phyloP scores from a whole-genome alignment of 192 early-diverging fungal genomes.

The Backusella sp. region DNA sequence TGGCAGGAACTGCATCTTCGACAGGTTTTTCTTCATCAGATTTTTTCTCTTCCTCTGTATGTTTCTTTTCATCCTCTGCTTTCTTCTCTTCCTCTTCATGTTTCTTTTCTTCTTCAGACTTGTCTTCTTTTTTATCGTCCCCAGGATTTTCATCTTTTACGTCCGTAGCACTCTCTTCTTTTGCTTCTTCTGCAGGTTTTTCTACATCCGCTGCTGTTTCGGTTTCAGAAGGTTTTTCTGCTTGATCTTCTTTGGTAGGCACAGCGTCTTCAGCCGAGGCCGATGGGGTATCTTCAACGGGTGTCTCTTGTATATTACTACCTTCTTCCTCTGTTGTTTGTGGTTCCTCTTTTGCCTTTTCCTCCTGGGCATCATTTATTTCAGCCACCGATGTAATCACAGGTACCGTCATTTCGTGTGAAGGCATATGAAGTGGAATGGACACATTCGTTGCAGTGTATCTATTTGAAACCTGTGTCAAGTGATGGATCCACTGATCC shows the following conservation, averaged over 20 bases:
- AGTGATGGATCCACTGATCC: slow-evolving; percentile 19
- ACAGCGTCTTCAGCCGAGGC: neutral
- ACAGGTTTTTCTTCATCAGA: neutral
- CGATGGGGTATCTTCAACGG: neutral
- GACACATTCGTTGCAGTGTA: neutral
- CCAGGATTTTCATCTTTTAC: neutral
- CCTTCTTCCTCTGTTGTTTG: neutral
- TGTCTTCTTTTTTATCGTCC: neutral
- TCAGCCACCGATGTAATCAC: neutral
- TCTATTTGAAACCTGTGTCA: slow-evolving; percentile 10
- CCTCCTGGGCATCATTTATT: neutral
- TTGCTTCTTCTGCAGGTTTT: neutral
- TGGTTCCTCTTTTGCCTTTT: too few species aligned
- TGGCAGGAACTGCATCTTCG: too few species aligned
- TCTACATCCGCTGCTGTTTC: neutral
- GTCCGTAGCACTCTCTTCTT: neutral
- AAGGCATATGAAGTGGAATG: neutral
- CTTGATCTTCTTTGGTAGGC: neutral
- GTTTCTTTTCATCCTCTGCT: neutral
- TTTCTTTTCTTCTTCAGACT: neutral
- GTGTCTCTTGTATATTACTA: neutral
- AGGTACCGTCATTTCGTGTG: neutral
- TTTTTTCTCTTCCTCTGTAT: neutral
- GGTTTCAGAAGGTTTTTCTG: neutral
- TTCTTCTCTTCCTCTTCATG: neutral